Percentiles rank a stretch among this genome's conserved stretches.
phyloP scores from a whole-genome alignment of 176 grass and related monocot genomes.

The Rhipidocladum racemiflorum region DNA sequence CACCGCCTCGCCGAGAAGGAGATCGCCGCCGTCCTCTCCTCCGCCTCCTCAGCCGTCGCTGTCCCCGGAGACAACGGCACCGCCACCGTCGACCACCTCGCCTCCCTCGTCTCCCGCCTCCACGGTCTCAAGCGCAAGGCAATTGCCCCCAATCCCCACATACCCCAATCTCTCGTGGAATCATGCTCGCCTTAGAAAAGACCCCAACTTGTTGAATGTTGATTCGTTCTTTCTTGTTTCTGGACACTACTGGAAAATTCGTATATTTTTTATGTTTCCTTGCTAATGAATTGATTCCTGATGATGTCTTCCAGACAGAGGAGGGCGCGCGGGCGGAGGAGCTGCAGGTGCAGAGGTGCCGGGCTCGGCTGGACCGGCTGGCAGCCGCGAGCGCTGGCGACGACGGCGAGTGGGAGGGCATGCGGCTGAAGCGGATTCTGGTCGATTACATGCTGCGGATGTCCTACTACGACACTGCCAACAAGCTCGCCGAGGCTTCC shows the following conservation, averaged over 20 bases:
- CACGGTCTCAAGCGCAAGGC: slow-evolving; percentile 96
- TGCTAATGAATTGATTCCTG: slow-evolving; percentile 12
- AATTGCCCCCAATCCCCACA: neutral
- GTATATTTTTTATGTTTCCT: neutral
- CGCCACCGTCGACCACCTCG: slow-evolving; percentile 63
- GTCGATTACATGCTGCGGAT: slow-evolving; percentile 98
- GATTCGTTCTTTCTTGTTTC: neutral
- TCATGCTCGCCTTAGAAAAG: neutral
- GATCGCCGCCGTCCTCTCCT: slow-evolving; percentile 61
- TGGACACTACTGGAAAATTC: neutral
- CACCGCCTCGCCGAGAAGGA: slow-evolving; percentile 89
- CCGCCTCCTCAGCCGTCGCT: slow-evolving; percentile 36
- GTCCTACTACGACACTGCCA: slow-evolving; percentile 81
- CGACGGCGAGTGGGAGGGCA: slow-evolving; percentile 55
- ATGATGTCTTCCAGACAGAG: slow-evolving; percentile 48
- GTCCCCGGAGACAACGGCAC: neutral
- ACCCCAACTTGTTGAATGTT: slow-evolving; percentile 2
- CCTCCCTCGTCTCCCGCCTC: slow-evolving; percentile 86
- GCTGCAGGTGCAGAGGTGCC: slow-evolving; percentile 75
- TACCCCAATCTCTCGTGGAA: neutral
- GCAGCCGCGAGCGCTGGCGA: slow-evolving; percentile 43
- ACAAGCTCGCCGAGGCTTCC: slow-evolving; percentile 48
- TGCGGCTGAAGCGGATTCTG: slow-evolving; percentile 73
- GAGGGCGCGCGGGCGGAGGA: slow-evolving; percentile 63
- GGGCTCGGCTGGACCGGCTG: slow-evolving; percentile 74